phyloP scores from a whole-genome alignment of 73 alveolate genomes.

The Urostyla sp. region DNA sequence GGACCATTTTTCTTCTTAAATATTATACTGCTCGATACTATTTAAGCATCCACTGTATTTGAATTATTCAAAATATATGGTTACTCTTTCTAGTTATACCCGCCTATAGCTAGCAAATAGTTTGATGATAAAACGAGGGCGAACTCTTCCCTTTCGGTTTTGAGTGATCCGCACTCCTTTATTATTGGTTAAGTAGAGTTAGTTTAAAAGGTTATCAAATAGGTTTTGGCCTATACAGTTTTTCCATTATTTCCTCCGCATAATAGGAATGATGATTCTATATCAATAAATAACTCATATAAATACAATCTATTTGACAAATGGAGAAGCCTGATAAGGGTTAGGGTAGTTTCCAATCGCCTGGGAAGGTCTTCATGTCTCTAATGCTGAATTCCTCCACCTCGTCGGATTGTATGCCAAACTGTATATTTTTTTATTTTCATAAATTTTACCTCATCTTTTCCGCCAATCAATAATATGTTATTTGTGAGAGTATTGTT shows the following conservation, averaged over 20 bases:
- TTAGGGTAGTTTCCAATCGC: constrained; percentile 30
- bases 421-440: background rate
- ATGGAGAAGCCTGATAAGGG: background rate
- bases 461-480: constrained; percentile 22
- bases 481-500: too few species aligned
- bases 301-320: constrained; percentile 5
- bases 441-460: constrained; percentile 9
- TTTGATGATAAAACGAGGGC: constrained; percentile 26
- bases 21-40: constrained; percentile 72
- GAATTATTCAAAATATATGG: constrained; percentile 44
- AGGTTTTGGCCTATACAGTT: background rate
- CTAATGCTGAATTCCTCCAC: constrained; percentile 23
- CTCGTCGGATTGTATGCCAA: constrained; percentile 37
- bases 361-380: constrained; percentile 29
- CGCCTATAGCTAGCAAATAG: constrained; percentile 27
- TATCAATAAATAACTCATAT: background rate
- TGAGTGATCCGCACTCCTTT: constrained; percentile 18
- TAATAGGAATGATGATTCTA: constrained; percentile 1
- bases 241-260: constrained; percentile 42
- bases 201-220: background rate
- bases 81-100: constrained; percentile 4
- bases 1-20: constrained; percentile 65
- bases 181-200: background rate
- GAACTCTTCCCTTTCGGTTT: constrained; percentile 28
- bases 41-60: constrained; percentile 67